These are phyloP conservation scores for Lentinula sp. DNA, from an alignment of 768 basidiomycete genomes.

Conservation along the genomic window DNA sequence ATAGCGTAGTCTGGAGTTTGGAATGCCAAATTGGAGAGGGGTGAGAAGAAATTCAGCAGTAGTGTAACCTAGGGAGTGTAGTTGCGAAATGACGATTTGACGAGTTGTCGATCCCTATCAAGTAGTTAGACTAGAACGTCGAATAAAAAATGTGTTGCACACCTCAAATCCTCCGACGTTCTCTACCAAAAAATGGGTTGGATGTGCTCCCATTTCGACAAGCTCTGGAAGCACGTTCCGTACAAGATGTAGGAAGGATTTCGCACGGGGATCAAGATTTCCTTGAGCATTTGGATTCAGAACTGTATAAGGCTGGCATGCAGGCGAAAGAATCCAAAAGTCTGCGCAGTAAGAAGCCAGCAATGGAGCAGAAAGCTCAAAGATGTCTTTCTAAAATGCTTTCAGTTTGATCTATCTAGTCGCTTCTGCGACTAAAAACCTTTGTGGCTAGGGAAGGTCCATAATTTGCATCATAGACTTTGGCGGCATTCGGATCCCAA, in stretches of 20 bases:
- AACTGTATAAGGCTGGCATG: constrained; percentile 82
- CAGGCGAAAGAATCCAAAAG: constrained; percentile 76
- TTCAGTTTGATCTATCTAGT: constrained; percentile 1
- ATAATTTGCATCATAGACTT: constrained; percentile 63
- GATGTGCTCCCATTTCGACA: constrained; percentile 35
- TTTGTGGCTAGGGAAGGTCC: constrained; percentile 40
- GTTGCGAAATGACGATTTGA: constrained; percentile 41
- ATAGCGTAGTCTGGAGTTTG: constrained; percentile 78
- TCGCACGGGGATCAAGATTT: constrained; percentile 64
- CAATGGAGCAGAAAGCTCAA: constrained; percentile 40
- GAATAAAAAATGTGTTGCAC: constrained; percentile 11
- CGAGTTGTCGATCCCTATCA: constrained; percentile 61
- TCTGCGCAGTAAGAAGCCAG: constrained; percentile 45
- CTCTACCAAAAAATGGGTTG: constrained; percentile 61
- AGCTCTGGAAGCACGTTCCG: constrained; percentile 57
- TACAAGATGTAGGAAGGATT: constrained; percentile 70
- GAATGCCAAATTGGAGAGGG: constrained; percentile 73
- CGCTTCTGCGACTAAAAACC: constrained; percentile 27
- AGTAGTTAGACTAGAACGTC: constrained; percentile 9
- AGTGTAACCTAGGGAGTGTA: constrained; percentile 50
- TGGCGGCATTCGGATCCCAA: constrained; percentile 73
- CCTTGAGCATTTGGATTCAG: constrained; percentile 71
- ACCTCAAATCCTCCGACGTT: constrained; percentile 87
- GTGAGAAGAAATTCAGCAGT: constrained; percentile 61
- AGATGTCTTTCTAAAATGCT: constrained; percentile 49